Base-by-base conservation (phyloP, 345 rosid genomes). In the Cardiospermum halicacabum region DNA sequence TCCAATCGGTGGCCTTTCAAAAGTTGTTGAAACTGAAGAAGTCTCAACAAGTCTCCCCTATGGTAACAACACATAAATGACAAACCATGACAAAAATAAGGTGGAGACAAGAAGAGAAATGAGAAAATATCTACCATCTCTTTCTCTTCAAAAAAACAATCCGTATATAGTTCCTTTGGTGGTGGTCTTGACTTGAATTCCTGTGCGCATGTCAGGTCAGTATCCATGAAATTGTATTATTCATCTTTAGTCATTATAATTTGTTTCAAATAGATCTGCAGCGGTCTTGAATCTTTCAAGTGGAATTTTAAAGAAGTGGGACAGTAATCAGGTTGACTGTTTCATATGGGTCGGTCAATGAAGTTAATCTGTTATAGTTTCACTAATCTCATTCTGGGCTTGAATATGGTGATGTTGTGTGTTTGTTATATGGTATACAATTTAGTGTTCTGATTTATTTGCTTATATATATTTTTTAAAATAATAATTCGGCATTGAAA, bases 91-190 rank as follows among this genome's bases (percentile, higher is more conserved):
- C 32, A 66, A 66, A 10, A 66, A 10, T 28, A 21, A 37, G 69
- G 47, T 4, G 55, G 55, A 24, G 51, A 47, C 51, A 0, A 56
- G 24, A 30, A 27, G 45, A 47, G 70, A 55, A 28, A 53, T 3
- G 36, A 65, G 61, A 28, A 53, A 53, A 40, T 13, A 22, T 37
- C 12, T 19, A 22, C 3, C 0, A 5, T 25, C 15, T 58, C 22
- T 48, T 58, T 47, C 59, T 67, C 58, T 48, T 48, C 49, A 58
- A 30, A 58, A n/a, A 36, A n/a, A 36, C 53, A 21, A 51, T 18
- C 27, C 60, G 60, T 53, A 50, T 39, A 60, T 60, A 68, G 57
- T 39, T 58, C 16, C 11, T 36, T 34, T 13, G 26, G 27, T 42
- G 15, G 15, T 42, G 15, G 15, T 36, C 30, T 12, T 19, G 49